Conservation (phyloP, 2,329 filamentous ascomycete species). For the Aureobasidium uvarum region DNA sequence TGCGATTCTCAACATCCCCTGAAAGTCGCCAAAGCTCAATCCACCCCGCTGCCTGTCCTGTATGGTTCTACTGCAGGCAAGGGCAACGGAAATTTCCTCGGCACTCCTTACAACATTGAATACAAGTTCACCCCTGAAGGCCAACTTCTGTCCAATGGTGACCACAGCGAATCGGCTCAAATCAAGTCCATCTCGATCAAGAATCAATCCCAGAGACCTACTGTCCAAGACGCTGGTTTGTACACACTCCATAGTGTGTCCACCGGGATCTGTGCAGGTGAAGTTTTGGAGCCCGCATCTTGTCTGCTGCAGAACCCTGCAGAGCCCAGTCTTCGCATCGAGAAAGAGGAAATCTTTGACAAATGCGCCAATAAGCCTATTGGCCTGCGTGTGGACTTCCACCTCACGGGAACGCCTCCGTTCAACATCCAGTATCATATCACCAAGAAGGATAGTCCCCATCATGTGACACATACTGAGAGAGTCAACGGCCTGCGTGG, state of each 20-base stretch:
- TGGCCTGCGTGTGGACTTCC: conserved; percentile 81
- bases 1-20: conserved; percentile 80
- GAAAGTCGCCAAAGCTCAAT: conserved; percentile 74
- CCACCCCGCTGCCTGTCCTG: conserved; percentile 66
- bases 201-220: conserved; percentile 61
- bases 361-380: conserved; percentile 94
- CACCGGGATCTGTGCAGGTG: conserved; percentile 78
- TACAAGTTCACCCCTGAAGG: conserved; percentile 81
- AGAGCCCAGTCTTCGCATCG: conserved; percentile 73
- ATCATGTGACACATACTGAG: conserved; percentile 48
- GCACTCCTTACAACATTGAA: conserved; percentile 68
- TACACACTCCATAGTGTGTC: conserved; percentile 81
- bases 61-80: conserved; percentile 56
- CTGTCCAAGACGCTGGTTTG: conserved; percentile 73
- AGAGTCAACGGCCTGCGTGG: conserved; percentile 69
- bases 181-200: conserved; percentile 61
- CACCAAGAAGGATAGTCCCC: conserved; percentile 58
- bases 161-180: conserved; percentile 62
- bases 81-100: conserved; percentile 55
- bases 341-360: conserved; percentile 80
- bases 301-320: conserved; percentile 89
- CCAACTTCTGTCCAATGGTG: conserved; percentile 65
- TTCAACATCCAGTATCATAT: conserved; percentile 81
- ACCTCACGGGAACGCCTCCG: conserved; percentile 87
- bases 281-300: conserved; percentile 90